phyloP scores from a whole-genome alignment of 768 basidiomycete species.

The Tulasnella sp. region DNA sequence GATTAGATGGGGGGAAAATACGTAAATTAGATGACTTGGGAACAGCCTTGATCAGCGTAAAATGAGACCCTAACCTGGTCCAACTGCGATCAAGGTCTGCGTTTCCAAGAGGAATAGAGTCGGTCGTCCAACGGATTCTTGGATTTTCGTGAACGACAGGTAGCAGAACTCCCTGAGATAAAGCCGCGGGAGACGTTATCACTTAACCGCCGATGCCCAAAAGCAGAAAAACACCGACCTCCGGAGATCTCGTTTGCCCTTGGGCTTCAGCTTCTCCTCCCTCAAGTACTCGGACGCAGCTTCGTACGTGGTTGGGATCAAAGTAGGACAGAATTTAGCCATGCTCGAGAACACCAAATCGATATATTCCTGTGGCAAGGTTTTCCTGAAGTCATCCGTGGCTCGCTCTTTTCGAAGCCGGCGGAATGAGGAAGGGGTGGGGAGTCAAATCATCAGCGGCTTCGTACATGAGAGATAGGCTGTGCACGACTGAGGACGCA shows the following conservation, averaged over 20 bases:
- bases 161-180: slow-evolving; percentile 2
- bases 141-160: slow-evolving; percentile 1
- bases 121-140: background rate
- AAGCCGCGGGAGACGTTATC: background rate
- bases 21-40: background rate
- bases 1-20: background rate
- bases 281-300: slow-evolving; percentile 9
- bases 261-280: slow-evolving; percentile 15
- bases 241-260: slow-evolving; percentile 12
- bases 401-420: slow-evolving; percentile 3
- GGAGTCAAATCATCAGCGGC: background rate
- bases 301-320: slow-evolving; percentile 11
- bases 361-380: slow-evolving; percentile 3
- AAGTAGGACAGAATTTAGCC: slow-evolving; percentile 13
- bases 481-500: background rate
- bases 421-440: background rate
- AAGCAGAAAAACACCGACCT: background rate
- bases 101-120: slow-evolving; percentile 9
- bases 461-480: background rate
- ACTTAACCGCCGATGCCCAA: background rate
- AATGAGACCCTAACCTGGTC: background rate
- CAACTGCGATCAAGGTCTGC: slow-evolving; percentile 13
- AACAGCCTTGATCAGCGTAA: background rate
- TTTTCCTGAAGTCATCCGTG: background rate
- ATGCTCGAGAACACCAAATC: slow-evolving; percentile 14